Evolutionary conservation across 2,329 filamentous ascomycete genomes (phyloP), one percentile per base, ranked within the genome.

Genomic region (Aureobasidium sp.): DNA sequence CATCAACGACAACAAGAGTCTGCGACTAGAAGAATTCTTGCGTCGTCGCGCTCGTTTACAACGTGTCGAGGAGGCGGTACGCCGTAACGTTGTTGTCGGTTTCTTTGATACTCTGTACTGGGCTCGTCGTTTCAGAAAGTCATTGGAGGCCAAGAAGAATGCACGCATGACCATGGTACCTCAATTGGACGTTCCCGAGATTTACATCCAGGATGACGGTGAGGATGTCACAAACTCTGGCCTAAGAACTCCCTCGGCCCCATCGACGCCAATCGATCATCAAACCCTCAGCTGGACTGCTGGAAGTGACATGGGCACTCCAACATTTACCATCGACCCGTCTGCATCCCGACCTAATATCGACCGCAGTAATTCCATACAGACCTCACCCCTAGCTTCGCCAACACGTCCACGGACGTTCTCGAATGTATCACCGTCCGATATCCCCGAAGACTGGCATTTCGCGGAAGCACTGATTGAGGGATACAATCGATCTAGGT

Each of bases 21-120:
- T 99, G 70, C 59, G 64, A 64, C 83, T 99, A 2, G 94, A 99
- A 70, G 94, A 99, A 72, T 99, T 96, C 73, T 76, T 99, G 62
- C 88, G 93, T 62, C 90, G 95, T 41, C 87, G 93, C 64, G 91
- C 92, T 36, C 86, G 93, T 59, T 81, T 99, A 50, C 93, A 97
- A 73, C 88, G 93, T 64, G 93, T 99, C 1, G 91, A 99, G 69
- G 93, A 99, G 74, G 91, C 94, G 67, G 91, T 97, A 47, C 88
- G 91, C 62, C 86, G 95, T 62, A 89, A 93, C 65, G 86, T 92
- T 32, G 94, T 99, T 9, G 83, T 94, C 47, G 91, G 92, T 44
- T 99, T 99, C 78, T 97, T 99, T 74, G 90, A 97, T 72, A 97
- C 92, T 15, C 75, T 94, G 77, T 92, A 93, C 76, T 96, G 90